phyloP scores from a whole-genome alignment of 108 stramenopile species.

The Chaetoceros tenuissimus region DNA sequence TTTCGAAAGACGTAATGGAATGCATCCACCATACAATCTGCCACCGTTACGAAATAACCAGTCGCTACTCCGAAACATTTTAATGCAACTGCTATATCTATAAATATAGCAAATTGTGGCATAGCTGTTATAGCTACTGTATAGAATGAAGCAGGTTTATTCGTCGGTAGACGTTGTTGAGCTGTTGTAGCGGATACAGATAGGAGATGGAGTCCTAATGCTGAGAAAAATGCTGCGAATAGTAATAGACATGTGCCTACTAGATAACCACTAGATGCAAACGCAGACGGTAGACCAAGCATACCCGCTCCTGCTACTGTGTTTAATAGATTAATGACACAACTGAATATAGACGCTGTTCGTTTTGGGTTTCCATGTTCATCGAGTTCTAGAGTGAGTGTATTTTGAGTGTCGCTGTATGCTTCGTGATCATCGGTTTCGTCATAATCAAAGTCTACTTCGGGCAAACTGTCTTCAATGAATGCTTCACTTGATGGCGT shows the following conservation, averaged over 20 bases:
- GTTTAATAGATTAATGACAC: slow-evolving; percentile 53
- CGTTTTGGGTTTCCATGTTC: too few relatives aligned
- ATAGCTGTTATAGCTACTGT: slow-evolving; percentile 48
- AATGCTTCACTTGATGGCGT: too few relatives aligned
- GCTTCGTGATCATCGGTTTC: too few relatives aligned
- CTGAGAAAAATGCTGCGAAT: slow-evolving; percentile 36
- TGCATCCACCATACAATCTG: slow-evolving; percentile 63
- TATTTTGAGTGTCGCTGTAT: too few relatives aligned
- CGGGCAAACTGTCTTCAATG: too few relatives aligned
- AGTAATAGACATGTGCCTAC: slow-evolving; percentile 50
- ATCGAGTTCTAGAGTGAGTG: too few relatives aligned
- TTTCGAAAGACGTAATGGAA: slow-evolving; percentile 25
- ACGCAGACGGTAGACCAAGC: slow-evolving; percentile 65
- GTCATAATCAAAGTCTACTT: too few relatives aligned
- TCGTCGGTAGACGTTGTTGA: slow-evolving; percentile 19
- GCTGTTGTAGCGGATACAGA: slow-evolving; percentile 1
- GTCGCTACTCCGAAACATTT: slow-evolving; percentile 80
- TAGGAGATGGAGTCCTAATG: slow-evolving; percentile 42
- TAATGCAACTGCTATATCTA: slow-evolving; percentile 66
- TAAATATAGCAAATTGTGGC: slow-evolving; percentile 44
- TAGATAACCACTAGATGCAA: slow-evolving; percentile 45
- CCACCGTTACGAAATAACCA: slow-evolving; percentile 69
- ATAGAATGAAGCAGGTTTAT: slow-evolving; percentile 43
- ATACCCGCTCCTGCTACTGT: slow-evolving; percentile 71
- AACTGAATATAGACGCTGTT: slow-evolving; percentile 28